Conservation (phyloP, 1,284 basidiomycete genomes). For the Puccinia coronata region DNA sequence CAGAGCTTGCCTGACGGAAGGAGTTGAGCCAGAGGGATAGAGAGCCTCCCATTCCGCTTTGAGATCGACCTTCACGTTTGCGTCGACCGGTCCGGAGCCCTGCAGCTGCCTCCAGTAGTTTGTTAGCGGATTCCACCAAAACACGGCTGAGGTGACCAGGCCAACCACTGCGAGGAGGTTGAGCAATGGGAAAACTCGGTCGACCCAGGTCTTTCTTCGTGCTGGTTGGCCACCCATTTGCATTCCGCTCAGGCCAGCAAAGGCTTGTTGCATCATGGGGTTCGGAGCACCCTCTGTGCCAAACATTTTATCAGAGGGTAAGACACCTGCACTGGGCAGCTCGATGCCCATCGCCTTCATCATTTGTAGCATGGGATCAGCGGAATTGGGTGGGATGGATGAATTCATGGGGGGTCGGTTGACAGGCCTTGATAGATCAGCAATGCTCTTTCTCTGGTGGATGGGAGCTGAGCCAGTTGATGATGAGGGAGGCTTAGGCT, state of each 20-base stretch:
- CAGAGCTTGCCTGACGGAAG: slow-evolving; percentile 34
- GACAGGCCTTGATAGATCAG: not conserved
- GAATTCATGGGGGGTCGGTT: not conserved
- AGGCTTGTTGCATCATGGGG: slow-evolving; percentile 36
- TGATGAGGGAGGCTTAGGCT: not conserved
- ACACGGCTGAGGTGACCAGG: slow-evolving; percentile 6
- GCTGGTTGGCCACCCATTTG: slow-evolving; percentile 1
- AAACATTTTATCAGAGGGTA: slow-evolving; percentile 25
- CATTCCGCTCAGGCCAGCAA: slow-evolving; percentile 31
- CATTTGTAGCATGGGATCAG: slow-evolving; percentile 44
- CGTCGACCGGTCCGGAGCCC: not conserved
- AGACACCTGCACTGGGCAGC: slow-evolving; percentile 10
- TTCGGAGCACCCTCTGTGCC: not conserved
- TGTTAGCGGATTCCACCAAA: slow-evolving; percentile 41
- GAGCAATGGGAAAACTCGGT: slow-evolving; percentile 35
- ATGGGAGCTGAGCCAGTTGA: not conserved
- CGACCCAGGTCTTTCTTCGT: slow-evolving; percentile 20
- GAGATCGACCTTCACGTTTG: slow-evolving; percentile 3
- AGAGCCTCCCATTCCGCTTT: slow-evolving; percentile 42
- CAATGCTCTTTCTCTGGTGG: not conserved
- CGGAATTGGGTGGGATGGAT: slow-evolving; percentile 6
- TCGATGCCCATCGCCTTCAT: slow-evolving; percentile 49
- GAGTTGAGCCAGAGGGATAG: slow-evolving; percentile 36
- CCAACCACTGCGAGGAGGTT: slow-evolving; percentile 17
- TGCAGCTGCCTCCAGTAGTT: slow-evolving; percentile 27